phyloP scores from a whole-genome alignment of 2,329 filamentous ascomycete genomes.

The Penicillium sp. region DNA sequence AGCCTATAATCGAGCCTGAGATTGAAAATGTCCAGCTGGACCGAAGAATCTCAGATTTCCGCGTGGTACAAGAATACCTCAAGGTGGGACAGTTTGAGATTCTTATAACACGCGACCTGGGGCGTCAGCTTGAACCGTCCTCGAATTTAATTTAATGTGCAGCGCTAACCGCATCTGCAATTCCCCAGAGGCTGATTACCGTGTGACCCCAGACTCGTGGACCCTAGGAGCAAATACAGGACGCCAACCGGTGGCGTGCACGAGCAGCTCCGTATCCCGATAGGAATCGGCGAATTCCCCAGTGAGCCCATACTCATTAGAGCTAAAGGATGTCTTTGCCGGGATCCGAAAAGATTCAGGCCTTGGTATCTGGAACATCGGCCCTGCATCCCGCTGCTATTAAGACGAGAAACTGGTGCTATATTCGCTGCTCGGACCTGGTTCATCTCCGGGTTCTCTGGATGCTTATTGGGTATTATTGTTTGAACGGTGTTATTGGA shows the following conservation, averaged over 20 bases:
- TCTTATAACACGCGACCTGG: slow-evolving; percentile 18
- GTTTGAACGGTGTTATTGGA: background rate
- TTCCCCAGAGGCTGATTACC: slow-evolving; percentile 16
- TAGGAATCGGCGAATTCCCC: slow-evolving; percentile 22
- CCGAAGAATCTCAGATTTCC: background rate
- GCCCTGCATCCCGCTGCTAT: slow-evolving; percentile 14
- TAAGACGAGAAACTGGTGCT: too few relatives aligned
- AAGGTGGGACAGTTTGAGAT: slow-evolving; percentile 11
- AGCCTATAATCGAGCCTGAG: background rate
- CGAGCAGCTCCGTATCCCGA: slow-evolving; percentile 21
- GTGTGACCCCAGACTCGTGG: slow-evolving; percentile 18
- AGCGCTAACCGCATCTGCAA: slow-evolving; percentile 10
- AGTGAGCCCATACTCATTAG: slow-evolving; percentile 12
- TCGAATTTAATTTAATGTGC: slow-evolving; percentile 2
- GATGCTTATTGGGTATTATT: background rate
- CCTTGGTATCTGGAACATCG: slow-evolving; percentile 15
- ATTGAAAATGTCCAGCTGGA: background rate
- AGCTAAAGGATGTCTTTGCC: background rate
- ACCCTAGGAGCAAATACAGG: slow-evolving; percentile 10
- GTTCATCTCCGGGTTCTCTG: background rate
- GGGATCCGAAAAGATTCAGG: slow-evolving; percentile 9
- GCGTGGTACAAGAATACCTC: background rate
- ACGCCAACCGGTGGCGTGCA: slow-evolving; percentile 17
- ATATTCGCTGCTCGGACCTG: background rate
- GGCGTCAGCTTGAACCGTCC: background rate